phyloP scores from a whole-genome alignment of 331 rosid species.

The Malus hybrid region DNA sequence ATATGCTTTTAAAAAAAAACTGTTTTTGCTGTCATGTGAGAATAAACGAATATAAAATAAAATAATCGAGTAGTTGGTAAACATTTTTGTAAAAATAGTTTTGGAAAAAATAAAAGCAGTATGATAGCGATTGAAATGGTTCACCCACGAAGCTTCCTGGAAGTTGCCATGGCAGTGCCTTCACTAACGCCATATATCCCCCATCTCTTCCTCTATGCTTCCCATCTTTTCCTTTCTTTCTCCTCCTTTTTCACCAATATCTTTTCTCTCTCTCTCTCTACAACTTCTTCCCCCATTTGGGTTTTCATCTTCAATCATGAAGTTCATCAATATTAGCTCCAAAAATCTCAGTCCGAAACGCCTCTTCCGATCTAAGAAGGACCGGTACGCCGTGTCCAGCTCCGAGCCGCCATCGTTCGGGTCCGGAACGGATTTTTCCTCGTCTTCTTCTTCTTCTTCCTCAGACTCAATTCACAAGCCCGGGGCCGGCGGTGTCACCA shows the following conservation, averaged over 20 bases:
- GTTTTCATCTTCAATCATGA: conserved; percentile 26
- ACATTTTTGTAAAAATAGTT: no score
- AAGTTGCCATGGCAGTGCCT: conserved; percentile 27
- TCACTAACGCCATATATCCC: conserved; percentile 36
- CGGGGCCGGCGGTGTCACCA: conserved; percentile 16
- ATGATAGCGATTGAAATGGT: conserved; percentile 10
- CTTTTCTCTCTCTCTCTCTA: neutral
- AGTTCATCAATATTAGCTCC: conserved; percentile 40
- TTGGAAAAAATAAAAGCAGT: no score
- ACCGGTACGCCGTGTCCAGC: conserved; percentile 28
- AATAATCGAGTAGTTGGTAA: no score
- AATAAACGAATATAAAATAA: no score
- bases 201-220: conserved; percentile 24
- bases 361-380: conserved; percentile 46
- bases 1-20: no score
- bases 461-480: conserved; percentile 21
- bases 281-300: neutral
- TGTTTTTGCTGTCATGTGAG: no score
- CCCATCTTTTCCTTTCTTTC: neutral
- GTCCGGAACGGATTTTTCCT: conserved; percentile 27
- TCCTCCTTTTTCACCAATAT: no score
- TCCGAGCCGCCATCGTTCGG: conserved; percentile 61
- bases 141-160: conserved; percentile 28
- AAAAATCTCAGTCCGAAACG: conserved; percentile 47
- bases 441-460: conserved; percentile 21